Conservation (phyloP, 192 early-diverging fungal genomes). For the Rhizophlyctis rosea region DNA sequence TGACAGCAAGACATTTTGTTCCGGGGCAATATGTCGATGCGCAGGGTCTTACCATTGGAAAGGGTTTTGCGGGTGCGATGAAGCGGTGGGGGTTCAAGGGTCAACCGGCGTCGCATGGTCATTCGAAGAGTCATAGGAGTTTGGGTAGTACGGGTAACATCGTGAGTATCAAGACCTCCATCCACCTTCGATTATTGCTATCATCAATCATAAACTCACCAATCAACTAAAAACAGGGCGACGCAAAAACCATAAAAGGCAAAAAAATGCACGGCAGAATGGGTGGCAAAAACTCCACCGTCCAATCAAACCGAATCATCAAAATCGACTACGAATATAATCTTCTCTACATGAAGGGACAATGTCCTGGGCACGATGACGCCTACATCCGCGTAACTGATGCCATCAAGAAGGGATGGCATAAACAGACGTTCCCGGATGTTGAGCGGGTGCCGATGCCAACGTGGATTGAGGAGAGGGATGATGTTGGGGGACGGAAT, state of each 20-base stretch:
- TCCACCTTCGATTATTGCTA: slow-evolving; percentile 4
- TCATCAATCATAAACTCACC: background rate
- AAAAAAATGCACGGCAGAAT: slow-evolving; percentile 98
- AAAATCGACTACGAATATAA: slow-evolving; percentile 80
- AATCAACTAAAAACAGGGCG: background rate
- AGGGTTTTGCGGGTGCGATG: slow-evolving; percentile 97
- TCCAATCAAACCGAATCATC: slow-evolving; percentile 42
- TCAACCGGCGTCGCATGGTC: slow-evolving; percentile 91
- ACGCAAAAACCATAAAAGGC: slow-evolving; percentile 51
- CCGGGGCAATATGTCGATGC: slow-evolving; percentile 95
- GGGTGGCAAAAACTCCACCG: slow-evolving; percentile 80
- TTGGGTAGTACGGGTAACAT: slow-evolving; percentile 82
- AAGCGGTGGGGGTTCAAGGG: slow-evolving; percentile 94
- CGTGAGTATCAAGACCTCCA: too few relatives aligned
- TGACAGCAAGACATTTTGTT: slow-evolving; percentile 87
- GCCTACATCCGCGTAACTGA: slow-evolving; percentile 84
- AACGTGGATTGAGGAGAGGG: too few relatives aligned
- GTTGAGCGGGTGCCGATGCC: slow-evolving; percentile 46
- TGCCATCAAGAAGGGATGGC: slow-evolving; percentile 69
- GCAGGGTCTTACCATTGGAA: slow-evolving; percentile 73
- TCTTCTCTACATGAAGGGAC: slow-evolving; percentile 90
- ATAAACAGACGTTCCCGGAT: slow-evolving; percentile 37
- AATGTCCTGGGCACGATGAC: slow-evolving; percentile 83
- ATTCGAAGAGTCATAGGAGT: slow-evolving; percentile 83
- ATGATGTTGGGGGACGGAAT: too few relatives aligned